Conservation (phyloP, 2,329 filamentous ascomycete genomes). For the Phialemonium atrogriseum region DNA sequence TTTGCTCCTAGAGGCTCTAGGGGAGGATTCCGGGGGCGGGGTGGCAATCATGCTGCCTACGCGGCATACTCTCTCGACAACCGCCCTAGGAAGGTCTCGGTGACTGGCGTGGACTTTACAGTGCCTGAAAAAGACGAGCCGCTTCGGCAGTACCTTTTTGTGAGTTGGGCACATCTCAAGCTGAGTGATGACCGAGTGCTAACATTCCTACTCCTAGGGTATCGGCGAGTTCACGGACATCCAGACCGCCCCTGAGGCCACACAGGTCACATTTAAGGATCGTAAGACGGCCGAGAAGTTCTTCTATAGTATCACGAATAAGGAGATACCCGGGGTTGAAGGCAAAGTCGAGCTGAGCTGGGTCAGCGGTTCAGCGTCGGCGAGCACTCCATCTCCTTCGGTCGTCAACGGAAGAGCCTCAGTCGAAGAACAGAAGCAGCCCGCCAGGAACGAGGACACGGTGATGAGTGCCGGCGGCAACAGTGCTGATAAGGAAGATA, state of each 20-base stretch:
- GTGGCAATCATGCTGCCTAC: conserved; percentile 36
- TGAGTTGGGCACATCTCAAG: conserved; percentile 32
- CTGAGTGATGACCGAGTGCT: conserved; percentile 2
- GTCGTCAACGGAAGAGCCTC: background rate
- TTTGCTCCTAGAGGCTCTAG: conserved; percentile 24
- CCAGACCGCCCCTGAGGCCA: conserved; percentile 34
- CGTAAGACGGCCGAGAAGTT: conserved; percentile 65
- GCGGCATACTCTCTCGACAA: conserved; percentile 66
- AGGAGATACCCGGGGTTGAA: conserved; percentile 51
- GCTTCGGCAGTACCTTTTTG: conserved; percentile 62
- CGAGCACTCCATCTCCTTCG: background rate
- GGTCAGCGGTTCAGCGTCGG: conserved; percentile 34
- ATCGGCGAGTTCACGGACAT: conserved; percentile 56
- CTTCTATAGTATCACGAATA: conserved; percentile 47
- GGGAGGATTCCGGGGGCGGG: conserved; percentile 13
- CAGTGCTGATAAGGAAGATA: conserved; percentile 14
- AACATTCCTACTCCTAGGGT: conserved; percentile 32
- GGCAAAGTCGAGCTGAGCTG: conserved; percentile 59
- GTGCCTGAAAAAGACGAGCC: conserved; percentile 56
- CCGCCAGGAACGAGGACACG: background rate
- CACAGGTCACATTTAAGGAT: conserved; percentile 56
- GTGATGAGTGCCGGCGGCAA: background rate
- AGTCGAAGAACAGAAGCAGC: conserved; percentile 1
- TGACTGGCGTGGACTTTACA: conserved; percentile 58
- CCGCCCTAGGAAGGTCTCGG: conserved; percentile 57